phyloP scores from a whole-genome alignment of 176 grass and related monocot genomes.

The Poa annua region DNA sequence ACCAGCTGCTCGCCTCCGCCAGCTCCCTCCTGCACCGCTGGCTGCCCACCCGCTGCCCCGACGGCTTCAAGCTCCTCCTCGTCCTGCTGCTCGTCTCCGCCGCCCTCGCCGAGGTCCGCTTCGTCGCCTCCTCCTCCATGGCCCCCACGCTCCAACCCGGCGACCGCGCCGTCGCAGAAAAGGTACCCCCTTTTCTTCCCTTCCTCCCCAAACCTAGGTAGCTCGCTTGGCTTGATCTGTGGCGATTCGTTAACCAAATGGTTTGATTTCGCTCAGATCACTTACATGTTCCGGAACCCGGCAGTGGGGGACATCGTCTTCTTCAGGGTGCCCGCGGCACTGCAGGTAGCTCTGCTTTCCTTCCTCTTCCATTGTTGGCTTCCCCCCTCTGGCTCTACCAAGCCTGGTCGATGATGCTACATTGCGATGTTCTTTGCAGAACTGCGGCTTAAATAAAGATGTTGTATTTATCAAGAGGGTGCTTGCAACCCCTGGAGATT shows the following conservation, averaged over 20 bases:
- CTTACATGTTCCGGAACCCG: constrained; percentile 51
- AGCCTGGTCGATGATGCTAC: not conserved
- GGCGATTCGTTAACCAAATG: not conserved
- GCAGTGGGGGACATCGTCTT: constrained; percentile 57
- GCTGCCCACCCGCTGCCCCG: constrained; percentile 19
- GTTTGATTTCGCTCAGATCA: constrained; percentile 40
- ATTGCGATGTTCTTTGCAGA: constrained; percentile 26
- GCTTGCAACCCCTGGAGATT: constrained; percentile 56
- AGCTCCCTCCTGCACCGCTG: constrained; percentile 15
- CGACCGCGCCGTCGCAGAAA: constrained; percentile 52
- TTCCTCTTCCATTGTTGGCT: not conserved
- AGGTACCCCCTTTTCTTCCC: not conserved
- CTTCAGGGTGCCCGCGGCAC: constrained; percentile 45
- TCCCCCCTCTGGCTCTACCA: not conserved
- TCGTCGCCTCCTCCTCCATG: constrained; percentile 60
- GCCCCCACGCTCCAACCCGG: constrained; percentile 46
- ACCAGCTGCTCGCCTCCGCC: constrained; percentile 41
- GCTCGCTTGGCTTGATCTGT: not conserved
- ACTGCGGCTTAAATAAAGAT: constrained; percentile 47
- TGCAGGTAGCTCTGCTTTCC: constrained; percentile 29
- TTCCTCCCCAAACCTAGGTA: not conserved
- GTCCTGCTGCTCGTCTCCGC: constrained; percentile 52
- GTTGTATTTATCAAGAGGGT: constrained; percentile 61
- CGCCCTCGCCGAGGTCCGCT: constrained; percentile 54
- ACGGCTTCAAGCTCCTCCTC: constrained; percentile 54